Base-by-base conservation (phyloP, 495 filamentous ascomycete genomes). In the Aspergillus biplanus region DNA sequence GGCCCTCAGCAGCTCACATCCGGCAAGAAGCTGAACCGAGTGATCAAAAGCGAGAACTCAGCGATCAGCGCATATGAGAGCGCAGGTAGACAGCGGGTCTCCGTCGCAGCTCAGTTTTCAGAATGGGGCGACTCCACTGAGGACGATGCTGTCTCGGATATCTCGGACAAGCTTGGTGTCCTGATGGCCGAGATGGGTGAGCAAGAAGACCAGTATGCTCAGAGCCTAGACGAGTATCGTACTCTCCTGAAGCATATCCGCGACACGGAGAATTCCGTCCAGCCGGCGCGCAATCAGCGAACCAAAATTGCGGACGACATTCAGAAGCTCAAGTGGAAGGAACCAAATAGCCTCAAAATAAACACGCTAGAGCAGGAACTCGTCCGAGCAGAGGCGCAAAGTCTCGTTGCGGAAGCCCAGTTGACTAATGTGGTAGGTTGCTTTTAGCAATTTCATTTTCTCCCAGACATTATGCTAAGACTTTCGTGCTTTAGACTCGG, bases 331-430 rank as follows among this genome's bases (percentile, higher is more conserved):
- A 97, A 92, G 80, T 84, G 87, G 66, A 97, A 94, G 78, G 95
- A 97, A 69, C 93, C 94, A 1, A 80, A 85, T 61, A 92, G 86
- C 66, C 75, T 89, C 0, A 88, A 86, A 70, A 78, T 98, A 50
- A 85, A 89, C 31, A 89, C 86, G 33, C 81, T 98, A 47, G 95
- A 99, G 82, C 94, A 97, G 80, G 95, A 99, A 81, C 85, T 99
- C 50, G 93, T 97, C 6, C 81, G 95, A 63, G 92, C 92, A 15
- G 96, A 98, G 82, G 95, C 95, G 6, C 93, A 97, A 82, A 93
- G 90, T 64, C 74, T 98, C 59, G 95, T 99, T 67, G 96, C 95
- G 4, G 96, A 99, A 76, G 96, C 96, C 21, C 95, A 99, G 78
- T 81, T 99, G 78, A 94, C 90, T 56, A 98, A 98, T 75, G 86